Percentiles rank a stretch among this genome's conserved stretches.
phyloP scores from a whole-genome alignment of 169 alveolate species.

The Plasmodium chabaudi region DNA sequence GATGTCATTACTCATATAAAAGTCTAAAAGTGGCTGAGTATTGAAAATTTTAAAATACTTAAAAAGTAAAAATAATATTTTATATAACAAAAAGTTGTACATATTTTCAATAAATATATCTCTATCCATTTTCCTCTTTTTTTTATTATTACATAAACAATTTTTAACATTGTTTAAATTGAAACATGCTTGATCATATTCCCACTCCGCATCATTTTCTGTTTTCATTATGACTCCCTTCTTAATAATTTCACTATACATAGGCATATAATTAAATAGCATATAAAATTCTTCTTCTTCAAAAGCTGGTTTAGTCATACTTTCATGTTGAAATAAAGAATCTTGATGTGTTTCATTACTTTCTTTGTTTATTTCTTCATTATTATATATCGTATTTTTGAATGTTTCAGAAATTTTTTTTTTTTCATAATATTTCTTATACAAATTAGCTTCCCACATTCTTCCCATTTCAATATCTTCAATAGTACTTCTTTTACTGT shows the following conservation, averaged over 20 bases:
- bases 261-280: conserved; percentile 73
- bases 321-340: not conserved
- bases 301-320: not conserved
- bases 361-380: not conserved
- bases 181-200: not conserved
- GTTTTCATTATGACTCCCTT: not conserved
- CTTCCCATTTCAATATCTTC: conserved; percentile 14
- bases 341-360: not conserved
- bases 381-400: too few species aligned
- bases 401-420: not conserved
- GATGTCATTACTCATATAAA: conserved; percentile 17
- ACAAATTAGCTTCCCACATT: conserved; percentile 18
- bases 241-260: conserved; percentile 37
- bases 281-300: conserved; percentile 38
- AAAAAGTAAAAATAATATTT: conserved; percentile 34
- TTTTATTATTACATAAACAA: not conserved
- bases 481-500: not conserved
- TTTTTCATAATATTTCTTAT: conserved; percentile 9
- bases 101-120: conserved; percentile 55
- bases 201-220: not conserved
- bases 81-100: conserved; percentile 64
- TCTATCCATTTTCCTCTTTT: conserved; percentile 14
- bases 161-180: not conserved
- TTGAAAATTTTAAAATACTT: conserved; percentile 50
- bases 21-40: conserved; percentile 8